Conservation (phyloP, 2,329 filamentous ascomycete genomes). For the Diplodia seriata region DNA sequence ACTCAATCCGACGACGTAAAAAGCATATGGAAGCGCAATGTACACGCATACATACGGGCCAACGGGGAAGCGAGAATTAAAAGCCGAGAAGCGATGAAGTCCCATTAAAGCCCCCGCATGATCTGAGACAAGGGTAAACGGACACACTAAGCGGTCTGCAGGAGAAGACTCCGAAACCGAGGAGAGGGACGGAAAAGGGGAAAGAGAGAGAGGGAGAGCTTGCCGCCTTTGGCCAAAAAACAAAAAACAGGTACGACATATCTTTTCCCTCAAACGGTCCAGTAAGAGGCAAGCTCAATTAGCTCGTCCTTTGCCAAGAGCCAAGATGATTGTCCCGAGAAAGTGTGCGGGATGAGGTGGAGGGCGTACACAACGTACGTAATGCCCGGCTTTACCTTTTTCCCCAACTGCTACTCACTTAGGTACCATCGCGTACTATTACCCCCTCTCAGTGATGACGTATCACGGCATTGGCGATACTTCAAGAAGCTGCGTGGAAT, state of each 20-base stretch:
- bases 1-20: too few relatives aligned
- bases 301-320: not conserved
- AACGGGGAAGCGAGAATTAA: not conserved
- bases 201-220: not conserved
- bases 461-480: not conserved
- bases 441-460: not conserved
- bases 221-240: too few relatives aligned
- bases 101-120: constrained; percentile 17
- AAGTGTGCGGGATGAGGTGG: not conserved
- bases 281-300: not conserved
- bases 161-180: not conserved
- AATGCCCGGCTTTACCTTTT: constrained; percentile 3
- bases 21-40: not conserved
- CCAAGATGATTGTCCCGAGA: not conserved
- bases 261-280: too few relatives aligned
- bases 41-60: too few relatives aligned
- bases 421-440: not conserved
- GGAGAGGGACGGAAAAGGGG: not conserved
- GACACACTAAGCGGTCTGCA: not conserved
- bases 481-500: not conserved
- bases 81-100: constrained; percentile 5
- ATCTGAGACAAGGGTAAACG: constrained; percentile 22
- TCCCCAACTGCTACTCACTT: not conserved
- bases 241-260: too few relatives aligned
- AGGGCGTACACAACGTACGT: not conserved